Evolutionary conservation across 495 filamentous ascomycete species (phyloP).

Genomic region (Choiromyces venosus): DNA sequence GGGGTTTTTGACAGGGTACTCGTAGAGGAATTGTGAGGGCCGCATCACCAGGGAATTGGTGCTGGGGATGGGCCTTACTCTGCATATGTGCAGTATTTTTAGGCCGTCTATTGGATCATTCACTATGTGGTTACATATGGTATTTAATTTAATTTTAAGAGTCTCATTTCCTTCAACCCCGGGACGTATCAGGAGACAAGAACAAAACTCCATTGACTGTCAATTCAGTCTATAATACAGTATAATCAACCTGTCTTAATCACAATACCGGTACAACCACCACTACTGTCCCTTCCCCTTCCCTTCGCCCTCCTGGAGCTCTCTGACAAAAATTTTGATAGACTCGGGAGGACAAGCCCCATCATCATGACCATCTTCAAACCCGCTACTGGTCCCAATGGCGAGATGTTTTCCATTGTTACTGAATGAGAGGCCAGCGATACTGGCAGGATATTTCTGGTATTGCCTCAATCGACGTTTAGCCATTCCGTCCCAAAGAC

Average conservation of each 20-base stretch:
- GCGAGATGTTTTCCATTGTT: conserved; percentile 76
- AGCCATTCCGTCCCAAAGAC: conserved; percentile 86
- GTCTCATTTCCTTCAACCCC: not conserved
- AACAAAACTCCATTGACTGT: not conserved
- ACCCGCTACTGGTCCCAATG: conserved; percentile 78
- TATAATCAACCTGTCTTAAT: not conserved
- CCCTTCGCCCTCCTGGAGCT: conserved; percentile 79
- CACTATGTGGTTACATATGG: not conserved
- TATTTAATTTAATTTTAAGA: not conserved
- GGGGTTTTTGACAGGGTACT: not conserved
- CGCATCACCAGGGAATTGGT: not conserved
- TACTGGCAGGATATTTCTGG: conserved; percentile 70
- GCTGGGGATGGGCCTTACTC: not conserved
- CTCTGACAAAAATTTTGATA: conserved; percentile 72
- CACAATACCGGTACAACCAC: conserved; percentile 1
- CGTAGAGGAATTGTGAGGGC: no score
- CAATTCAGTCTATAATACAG: not conserved
- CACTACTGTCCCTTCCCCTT: conserved; percentile 65
- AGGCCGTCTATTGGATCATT: not conserved
- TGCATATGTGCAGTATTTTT: not conserved
- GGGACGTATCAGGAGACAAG: not conserved
- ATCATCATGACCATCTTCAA: conserved; percentile 84
- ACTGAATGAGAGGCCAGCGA: conserved; percentile 71
- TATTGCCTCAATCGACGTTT: conserved; percentile 90
- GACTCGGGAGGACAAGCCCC: conserved; percentile 55